phyloP scores from a whole-genome alignment of 352 stramenopile genomes.

The Phytophthora palmivora region DNA sequence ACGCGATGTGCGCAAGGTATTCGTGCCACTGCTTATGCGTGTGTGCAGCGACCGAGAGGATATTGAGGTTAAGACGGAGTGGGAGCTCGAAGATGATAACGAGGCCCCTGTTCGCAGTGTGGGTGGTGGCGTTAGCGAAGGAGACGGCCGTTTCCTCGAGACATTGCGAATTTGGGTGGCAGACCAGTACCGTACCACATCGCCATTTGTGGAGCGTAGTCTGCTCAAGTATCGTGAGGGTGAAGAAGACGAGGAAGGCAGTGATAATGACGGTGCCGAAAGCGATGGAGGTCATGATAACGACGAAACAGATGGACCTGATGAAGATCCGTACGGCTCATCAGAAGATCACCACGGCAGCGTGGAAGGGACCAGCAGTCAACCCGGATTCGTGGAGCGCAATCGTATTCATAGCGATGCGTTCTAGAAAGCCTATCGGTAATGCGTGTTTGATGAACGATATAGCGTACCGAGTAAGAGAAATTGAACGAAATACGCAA shows the following conservation, averaged over 20 bases:
- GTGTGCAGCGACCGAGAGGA: constrained; percentile 82
- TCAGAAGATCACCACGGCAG: constrained; percentile 21
- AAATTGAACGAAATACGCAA: constrained; percentile 2
- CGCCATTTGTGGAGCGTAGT: constrained; percentile 85
- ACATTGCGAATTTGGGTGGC: constrained; percentile 87
- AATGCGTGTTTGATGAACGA: constrained; percentile 8
- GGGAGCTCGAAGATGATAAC: constrained; percentile 85
- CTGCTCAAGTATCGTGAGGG: constrained; percentile 84
- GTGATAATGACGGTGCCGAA: constrained; percentile 27
- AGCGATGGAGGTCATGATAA: constrained; percentile 17
- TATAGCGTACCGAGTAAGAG: constrained; percentile 6
- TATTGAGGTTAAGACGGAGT: constrained; percentile 88
- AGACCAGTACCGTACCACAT: constrained; percentile 87
- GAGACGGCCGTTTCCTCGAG: constrained; percentile 77
- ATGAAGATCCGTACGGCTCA: constrained; percentile 15
- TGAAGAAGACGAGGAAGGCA: constrained; percentile 55
- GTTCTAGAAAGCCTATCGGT: constrained; percentile 45
- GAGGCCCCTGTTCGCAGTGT: constrained; percentile 69
- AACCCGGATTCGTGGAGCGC: constrained; percentile 56
- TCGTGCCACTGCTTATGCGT: constrained; percentile 79
- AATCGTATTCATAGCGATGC: constrained; percentile 65
- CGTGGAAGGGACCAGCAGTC: constrained; percentile 45
- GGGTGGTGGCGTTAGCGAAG: constrained; percentile 61
- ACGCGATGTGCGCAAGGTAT: constrained; percentile 81
- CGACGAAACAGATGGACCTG: constrained; percentile 12